phyloP scores from a whole-genome alignment of 2,329 filamentous ascomycete genomes.

The Alternaria consortialis region DNA sequence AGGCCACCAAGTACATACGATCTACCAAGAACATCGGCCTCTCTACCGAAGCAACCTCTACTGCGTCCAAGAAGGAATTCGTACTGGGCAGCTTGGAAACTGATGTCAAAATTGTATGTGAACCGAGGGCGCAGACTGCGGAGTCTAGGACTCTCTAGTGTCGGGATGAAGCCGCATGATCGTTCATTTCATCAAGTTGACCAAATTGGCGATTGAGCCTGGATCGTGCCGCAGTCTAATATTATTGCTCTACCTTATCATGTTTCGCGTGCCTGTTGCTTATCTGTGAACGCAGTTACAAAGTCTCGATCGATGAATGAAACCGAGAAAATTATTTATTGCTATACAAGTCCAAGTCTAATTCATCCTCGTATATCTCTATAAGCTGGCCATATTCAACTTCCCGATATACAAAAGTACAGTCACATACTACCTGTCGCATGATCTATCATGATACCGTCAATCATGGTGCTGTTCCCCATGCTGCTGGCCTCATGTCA shows the following conservation, averaged over 20 bases:
- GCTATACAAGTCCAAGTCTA: neutral
- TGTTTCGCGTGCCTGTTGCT: neutral
- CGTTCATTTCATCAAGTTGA: neutral
- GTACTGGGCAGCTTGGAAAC: too few relatives aligned
- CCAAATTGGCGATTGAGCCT: neutral
- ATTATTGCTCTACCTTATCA: neutral
- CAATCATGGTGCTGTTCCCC: constrained; percentile 3
- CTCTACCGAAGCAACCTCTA: neutral
- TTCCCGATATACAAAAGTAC: neutral
- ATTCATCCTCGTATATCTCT: neutral
- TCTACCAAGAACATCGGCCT: neutral
- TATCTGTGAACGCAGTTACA: neutral
- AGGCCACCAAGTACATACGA: neutral
- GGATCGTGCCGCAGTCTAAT: neutral
- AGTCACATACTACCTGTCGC: rapidly evolving
- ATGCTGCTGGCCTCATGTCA: constrained; percentile 33
- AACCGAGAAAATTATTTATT: neutral
- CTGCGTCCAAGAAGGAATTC: neutral
- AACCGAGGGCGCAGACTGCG: neutral
- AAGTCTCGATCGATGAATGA: neutral
- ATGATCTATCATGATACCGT: neutral
- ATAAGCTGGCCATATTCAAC: neutral
- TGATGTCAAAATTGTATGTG: neutral
- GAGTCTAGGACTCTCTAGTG: neutral
- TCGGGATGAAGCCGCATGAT: neutral